Conservation (phyloP, 768 basidiomycete genomes). For the Austroboletus eburneus region DNA sequence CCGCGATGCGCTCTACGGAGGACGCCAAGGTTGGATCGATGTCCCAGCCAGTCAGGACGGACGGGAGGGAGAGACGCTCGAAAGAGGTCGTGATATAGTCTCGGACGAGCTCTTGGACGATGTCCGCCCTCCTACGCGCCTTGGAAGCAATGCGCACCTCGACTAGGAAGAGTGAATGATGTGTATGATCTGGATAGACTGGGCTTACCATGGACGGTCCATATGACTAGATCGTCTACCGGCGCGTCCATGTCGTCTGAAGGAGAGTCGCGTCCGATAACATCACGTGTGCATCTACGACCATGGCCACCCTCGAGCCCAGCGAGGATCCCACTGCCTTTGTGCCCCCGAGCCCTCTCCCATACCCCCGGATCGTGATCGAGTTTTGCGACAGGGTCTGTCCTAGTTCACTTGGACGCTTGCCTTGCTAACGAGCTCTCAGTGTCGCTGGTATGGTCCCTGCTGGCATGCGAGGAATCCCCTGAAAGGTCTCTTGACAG, state of each 20-base stretch:
- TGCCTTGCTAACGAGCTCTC: slow-evolving; percentile 7
- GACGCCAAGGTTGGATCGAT: slow-evolving; percentile 63
- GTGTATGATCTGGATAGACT: not conserved
- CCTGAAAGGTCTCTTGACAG: slow-evolving; percentile 35
- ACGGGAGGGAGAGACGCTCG: slow-evolving; percentile 65
- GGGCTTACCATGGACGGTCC: slow-evolving; percentile 63
- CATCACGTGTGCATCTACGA: slow-evolving; percentile 31
- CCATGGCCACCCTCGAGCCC: not conserved
- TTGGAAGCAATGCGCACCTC: slow-evolving; percentile 74
- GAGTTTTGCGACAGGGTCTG: slow-evolving; percentile 92
- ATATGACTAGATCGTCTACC: slow-evolving; percentile 30
- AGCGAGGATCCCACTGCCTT: slow-evolving; percentile 57
- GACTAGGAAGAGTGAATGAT: slow-evolving; percentile 42
- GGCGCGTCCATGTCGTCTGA: slow-evolving; percentile 13
- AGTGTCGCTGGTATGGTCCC: slow-evolving; percentile 78
- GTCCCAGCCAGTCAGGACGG: slow-evolving; percentile 75
- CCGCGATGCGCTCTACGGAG: slow-evolving; percentile 72
- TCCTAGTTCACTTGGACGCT: not conserved
- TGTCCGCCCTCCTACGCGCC: slow-evolving; percentile 72
- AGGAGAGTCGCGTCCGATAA: slow-evolving; percentile 39
- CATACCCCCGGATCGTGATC: slow-evolving; percentile 63
- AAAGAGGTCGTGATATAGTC: slow-evolving; percentile 53
- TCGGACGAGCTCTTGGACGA: slow-evolving; percentile 61
- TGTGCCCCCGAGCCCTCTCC: slow-evolving; percentile 46
- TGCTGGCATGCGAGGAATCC: not conserved